phyloP scores from a whole-genome alignment of 495 filamentous ascomycete species.

The Neurospora pannonica region DNA sequence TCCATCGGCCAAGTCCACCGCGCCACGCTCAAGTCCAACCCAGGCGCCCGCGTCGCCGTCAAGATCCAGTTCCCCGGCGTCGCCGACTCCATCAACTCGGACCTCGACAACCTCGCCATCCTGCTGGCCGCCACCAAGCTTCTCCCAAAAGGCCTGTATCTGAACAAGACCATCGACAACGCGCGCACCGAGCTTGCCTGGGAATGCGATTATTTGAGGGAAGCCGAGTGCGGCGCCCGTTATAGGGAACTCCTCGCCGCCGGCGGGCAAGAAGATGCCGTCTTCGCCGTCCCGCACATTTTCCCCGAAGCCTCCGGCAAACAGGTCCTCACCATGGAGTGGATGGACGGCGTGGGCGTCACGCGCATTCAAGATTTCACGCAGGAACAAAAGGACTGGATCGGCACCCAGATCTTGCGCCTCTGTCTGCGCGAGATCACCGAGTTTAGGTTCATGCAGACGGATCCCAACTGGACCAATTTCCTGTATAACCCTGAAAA shows the following conservation, averaged over 20 bases:
- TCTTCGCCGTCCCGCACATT: conserved; percentile 72
- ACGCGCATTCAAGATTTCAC: conserved; percentile 65
- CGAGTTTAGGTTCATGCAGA: conserved; percentile 97
- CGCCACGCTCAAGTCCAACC: conserved; percentile 65
- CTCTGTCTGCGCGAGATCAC: conserved; percentile 88
- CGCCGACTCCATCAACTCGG: conserved; percentile 86
- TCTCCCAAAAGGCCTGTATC: conserved; percentile 82
- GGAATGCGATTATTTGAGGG: conserved; percentile 93
- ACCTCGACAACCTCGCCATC: conserved; percentile 84
- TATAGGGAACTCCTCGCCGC: conserved; percentile 59
- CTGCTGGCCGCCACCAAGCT: conserved; percentile 83
- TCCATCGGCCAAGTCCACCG: conserved; percentile 96
- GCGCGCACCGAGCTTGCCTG: conserved; percentile 86
- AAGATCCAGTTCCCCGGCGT: conserved; percentile 99
- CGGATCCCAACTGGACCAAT: conserved; percentile 99
- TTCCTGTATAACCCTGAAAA: conserved; percentile 77
- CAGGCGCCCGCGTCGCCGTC: conserved; percentile 73
- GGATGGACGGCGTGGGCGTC: conserved; percentile 79
- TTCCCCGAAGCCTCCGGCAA: conserved; percentile 72
- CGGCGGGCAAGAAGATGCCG: conserved; percentile 46
- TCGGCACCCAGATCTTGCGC: conserved; percentile 84
- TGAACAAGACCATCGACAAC: conserved; percentile 96
- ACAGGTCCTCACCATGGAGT: conserved; percentile 88
- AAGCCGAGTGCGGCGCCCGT: conserved; percentile 66
- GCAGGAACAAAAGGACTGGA: conserved; percentile 82